Base-by-base conservation (phyloP, 768 basidiomycete genomes). In the Filobasidium wieringae region DNA sequence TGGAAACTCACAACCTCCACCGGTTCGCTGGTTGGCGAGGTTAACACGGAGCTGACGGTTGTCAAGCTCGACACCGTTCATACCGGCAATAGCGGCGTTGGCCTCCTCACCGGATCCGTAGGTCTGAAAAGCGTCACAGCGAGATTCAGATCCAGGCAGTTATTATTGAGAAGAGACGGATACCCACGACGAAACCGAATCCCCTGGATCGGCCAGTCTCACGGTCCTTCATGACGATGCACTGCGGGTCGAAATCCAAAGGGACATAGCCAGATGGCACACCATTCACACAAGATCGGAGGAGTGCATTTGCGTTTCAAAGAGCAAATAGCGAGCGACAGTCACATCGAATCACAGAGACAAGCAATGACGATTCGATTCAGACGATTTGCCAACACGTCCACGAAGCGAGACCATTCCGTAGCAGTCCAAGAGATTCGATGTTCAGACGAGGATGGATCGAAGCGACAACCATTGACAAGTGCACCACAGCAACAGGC, bases 191-290 rank as follows among this genome's bases (percentile, higher is more conserved):
- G 77, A 96, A 96, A 62, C 92, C 92, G 74, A 96, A 96, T 70
- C 92, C 92, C 72, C 92, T 86, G 63, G 89, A 93, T 71, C 92
- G 88, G 60, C 88, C 87, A 64, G 93, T 96, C 72, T 95, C 93
- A 72, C 91, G 88, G 78, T 97, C 92, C 78, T 88, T 86, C 91
- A 93, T 93, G 75, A 93, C 90, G 77, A 93, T 90, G 67, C 86
- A 87, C 89, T 95, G 76, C n/a, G n/a, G n/a, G n/a, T n/a, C n/a
- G n/a, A n/a, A n/a, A n/a, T n/a, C n/a, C n/a, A n/a, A n/a, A n/a
- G n/a, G n/a, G n/a, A n/a, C n/a, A n/a, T n/a, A n/a, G n/a, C n/a
- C n/a, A n/a, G n/a, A n/a, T n/a, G n/a, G n/a, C n/a, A n/a, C n/a
- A n/a, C n/a, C n/a, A n/a, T n/a, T n/a, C n/a, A n/a, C n/a, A n/a